These are phyloP conservation scores for Thermomyces lanuginosus DNA, from an alignment of 2,329 filamentous ascomycete species.

Conservation along the genomic window DNA sequence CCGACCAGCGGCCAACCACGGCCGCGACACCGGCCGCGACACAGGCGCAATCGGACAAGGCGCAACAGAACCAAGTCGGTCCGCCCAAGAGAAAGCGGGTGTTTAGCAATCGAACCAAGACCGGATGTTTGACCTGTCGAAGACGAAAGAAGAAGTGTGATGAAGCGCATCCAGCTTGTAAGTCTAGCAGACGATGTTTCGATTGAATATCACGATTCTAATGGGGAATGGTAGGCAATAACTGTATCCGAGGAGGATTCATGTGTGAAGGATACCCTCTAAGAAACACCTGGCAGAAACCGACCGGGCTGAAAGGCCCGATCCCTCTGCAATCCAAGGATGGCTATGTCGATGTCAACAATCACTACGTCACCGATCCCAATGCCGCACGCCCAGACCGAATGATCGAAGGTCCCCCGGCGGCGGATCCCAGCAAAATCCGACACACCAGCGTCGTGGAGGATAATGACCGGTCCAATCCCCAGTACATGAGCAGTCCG, in stretches of 20 bases:
- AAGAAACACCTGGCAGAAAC: slow-evolving; percentile 62
- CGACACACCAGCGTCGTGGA: slow-evolving; percentile 32
- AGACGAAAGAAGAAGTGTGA: slow-evolving; percentile 96
- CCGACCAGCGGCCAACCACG: slow-evolving; percentile 13
- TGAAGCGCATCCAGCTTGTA: slow-evolving; percentile 83
- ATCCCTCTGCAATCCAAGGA: slow-evolving; percentile 77
- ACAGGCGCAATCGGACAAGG: slow-evolving; percentile 18
- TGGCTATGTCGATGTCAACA: slow-evolving; percentile 27
- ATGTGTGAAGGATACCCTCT: slow-evolving; percentile 80
- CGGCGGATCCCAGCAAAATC: slow-evolving; percentile 30
- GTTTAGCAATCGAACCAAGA: slow-evolving; percentile 93
- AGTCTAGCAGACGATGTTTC: slow-evolving; percentile 20
- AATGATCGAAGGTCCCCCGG: slow-evolving; percentile 16
- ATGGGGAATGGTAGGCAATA: slow-evolving; percentile 45
- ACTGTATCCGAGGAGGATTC: slow-evolving; percentile 81
- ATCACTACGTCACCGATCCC: slow-evolving; percentile 24
- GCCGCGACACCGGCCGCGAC: slow-evolving; percentile 17
- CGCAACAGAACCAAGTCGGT: slow-evolving; percentile 23
- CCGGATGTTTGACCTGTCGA: slow-evolving; percentile 82
- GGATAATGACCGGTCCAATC: slow-evolving; percentile 23
- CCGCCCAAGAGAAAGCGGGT: slow-evolving; percentile 34
- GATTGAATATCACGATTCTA: slow-evolving; percentile 5
- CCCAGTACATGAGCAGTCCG: slow-evolving; percentile 27
- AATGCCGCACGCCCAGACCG: slow-evolving; percentile 24
- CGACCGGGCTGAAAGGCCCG: slow-evolving; percentile 49